Conservation (phyloP, 2,329 filamentous ascomycete genomes). For the Purpureocillium lavendulum region DNA sequence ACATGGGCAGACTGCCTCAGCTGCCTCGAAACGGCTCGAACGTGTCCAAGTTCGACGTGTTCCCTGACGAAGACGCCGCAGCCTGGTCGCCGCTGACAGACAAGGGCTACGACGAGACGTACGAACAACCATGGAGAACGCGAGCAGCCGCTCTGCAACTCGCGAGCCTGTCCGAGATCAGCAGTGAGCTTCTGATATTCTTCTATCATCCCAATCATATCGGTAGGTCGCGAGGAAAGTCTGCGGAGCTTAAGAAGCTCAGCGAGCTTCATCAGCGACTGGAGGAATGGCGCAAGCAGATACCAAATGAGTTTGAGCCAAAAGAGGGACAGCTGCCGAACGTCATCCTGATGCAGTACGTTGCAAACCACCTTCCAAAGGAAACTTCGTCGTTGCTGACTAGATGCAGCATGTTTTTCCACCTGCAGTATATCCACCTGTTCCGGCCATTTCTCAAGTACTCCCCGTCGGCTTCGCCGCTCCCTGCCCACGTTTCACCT, state of each 20-base stretch:
- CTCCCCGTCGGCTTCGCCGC: conserved; percentile 67
- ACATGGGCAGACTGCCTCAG: conserved; percentile 84
- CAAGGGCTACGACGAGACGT: conserved; percentile 62
- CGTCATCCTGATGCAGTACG: conserved; percentile 76
- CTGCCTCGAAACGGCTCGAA: conserved; percentile 72
- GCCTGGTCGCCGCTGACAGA: conserved; percentile 87
- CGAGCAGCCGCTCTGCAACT: conserved; percentile 76
- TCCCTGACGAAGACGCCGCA: conserved; percentile 78
- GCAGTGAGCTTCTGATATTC: conserved; percentile 76
- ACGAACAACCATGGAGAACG: conserved; percentile 73
- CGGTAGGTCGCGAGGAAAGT: conserved; percentile 59
- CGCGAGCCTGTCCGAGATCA: conserved; percentile 82
- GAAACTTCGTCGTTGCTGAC: no score
- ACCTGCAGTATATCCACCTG: conserved; percentile 89
- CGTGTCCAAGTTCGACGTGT: conserved; percentile 83
- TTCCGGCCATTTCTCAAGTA: conserved; percentile 96
- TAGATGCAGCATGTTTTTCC: conserved; percentile 80
- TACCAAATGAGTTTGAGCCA: conserved; percentile 81
- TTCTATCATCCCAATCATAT: conserved; percentile 81
- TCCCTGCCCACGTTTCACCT: conserved; percentile 82
- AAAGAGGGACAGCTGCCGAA: conserved; percentile 85
- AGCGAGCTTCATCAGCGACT: conserved; percentile 85
- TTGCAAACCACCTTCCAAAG: conserved; percentile 12
- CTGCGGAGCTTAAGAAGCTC: conserved; percentile 81
- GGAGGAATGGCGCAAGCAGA: conserved; percentile 77